phyloP scores from a whole-genome alignment of 1,139 yeast species.

The Suhomyces terraborum region DNA sequence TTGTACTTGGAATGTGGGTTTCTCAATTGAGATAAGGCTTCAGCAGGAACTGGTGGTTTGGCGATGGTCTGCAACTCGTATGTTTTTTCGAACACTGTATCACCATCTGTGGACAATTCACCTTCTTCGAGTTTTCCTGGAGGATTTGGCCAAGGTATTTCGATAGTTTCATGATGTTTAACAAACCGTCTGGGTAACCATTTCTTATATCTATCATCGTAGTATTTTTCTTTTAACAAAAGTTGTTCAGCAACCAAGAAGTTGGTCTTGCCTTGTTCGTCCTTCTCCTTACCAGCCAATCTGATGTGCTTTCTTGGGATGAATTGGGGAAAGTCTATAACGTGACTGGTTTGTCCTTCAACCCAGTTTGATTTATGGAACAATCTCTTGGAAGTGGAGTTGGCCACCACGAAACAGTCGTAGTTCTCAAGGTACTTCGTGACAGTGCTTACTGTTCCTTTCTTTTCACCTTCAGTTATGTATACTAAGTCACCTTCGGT shows the following conservation, averaged over 20 bases:
- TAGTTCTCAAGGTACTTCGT: conserved; percentile 30
- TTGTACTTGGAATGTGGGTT: conserved; percentile 66
- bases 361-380: conserved; percentile 73
- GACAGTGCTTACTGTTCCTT: conserved; percentile 69
- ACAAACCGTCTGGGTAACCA: conserved; percentile 81
- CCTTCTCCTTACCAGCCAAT: conserved; percentile 75
- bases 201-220: conserved; percentile 71
- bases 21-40: conserved; percentile 68
- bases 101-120: conserved; percentile 56
- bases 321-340: conserved; percentile 64
- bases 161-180: conserved; percentile 62
- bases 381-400: conserved; percentile 38
- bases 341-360: conserved; percentile 70
- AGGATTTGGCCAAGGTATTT: conserved; percentile 92
- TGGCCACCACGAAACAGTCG: conserved; percentile 39
- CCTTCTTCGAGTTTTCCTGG: conserved; percentile 61
- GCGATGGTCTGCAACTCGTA: conserved; percentile 71
- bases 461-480: conserved; percentile 65
- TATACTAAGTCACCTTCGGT: conserved; percentile 47
- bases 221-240: conserved; percentile 65
- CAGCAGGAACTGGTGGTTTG: conserved; percentile 67
- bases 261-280: conserved; percentile 57
- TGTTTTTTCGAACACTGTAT: conserved; percentile 68
- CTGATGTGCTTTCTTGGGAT: conserved; percentile 49
- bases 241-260: conserved; percentile 78